Evolutionary conservation across 306 rosid species (phyloP).

Genomic region (Coriaria nepalensis): DNA sequence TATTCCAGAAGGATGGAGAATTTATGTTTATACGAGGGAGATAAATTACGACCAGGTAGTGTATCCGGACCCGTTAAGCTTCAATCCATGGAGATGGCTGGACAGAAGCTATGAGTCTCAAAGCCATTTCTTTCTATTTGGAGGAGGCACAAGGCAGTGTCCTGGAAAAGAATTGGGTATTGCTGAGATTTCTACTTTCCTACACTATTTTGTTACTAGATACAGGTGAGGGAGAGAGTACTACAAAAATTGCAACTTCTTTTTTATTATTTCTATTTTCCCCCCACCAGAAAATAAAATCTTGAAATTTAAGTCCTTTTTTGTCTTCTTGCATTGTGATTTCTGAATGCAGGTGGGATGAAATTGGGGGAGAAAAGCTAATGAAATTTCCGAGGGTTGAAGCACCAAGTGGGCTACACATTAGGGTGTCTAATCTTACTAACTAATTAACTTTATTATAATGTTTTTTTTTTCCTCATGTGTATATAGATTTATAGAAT

Average conservation of each 20-base stretch:
- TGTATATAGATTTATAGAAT: constrained; percentile 7
- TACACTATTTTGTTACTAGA: constrained; percentile 84
- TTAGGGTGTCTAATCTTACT: constrained; percentile 57
- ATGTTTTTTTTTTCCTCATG: constrained; percentile 17
- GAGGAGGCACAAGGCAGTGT: constrained; percentile 82
- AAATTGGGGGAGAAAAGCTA: constrained; percentile 83
- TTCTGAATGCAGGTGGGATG: constrained; percentile 71
- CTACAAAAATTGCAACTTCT: too few species aligned
- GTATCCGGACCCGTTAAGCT: constrained; percentile 69
- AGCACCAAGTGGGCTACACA: constrained; percentile 91
- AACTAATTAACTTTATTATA: constrained; percentile 16
- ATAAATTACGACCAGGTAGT: constrained; percentile 57
- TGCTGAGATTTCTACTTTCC: constrained; percentile 71
- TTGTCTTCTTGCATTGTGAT: too few species aligned
- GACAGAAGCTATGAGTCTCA: constrained; percentile 52
- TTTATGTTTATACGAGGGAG: constrained; percentile 90
- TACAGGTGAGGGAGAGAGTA: constrained; percentile 70
- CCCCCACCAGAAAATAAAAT: too few species aligned
- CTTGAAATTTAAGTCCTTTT: too few species aligned
- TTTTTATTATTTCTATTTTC: neutral
- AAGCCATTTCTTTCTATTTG: constrained; percentile 56
- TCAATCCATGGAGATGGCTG: constrained; percentile 99
- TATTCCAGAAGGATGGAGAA: constrained; percentile 92
- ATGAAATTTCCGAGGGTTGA: constrained; percentile 91
- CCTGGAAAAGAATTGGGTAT: constrained; percentile 96